These are phyloP conservation scores for Chlamydomonas sphaeroides DNA, from an alignment of 139 green algal genomes.

Conservation along the genomic window DNA sequence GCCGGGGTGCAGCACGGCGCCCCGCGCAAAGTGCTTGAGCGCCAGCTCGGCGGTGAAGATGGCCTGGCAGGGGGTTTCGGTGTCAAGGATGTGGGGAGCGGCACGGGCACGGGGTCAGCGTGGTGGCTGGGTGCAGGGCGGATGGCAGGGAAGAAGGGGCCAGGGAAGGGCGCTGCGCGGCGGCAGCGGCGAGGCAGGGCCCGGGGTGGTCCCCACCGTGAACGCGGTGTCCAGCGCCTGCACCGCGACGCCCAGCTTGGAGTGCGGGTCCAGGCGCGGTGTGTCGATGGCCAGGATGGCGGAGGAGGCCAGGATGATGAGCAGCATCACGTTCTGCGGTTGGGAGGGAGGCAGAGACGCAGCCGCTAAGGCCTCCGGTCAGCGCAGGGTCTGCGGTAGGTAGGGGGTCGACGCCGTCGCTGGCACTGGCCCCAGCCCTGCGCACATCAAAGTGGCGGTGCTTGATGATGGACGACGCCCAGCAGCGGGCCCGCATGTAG, in stretches of 20 bases:
- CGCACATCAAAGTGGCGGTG: constrained; percentile 21
- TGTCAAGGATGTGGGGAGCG: not conserved
- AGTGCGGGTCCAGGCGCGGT: constrained; percentile 37
- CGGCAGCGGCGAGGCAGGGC: not conserved
- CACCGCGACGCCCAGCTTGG: constrained; percentile 21
- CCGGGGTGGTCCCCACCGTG: not conserved
- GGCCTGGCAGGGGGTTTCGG: not conserved
- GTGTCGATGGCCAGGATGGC: constrained; percentile 62
- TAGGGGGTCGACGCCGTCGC: too few species aligned
- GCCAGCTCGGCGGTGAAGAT: constrained; percentile 53
- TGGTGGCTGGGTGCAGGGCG: too few species aligned
- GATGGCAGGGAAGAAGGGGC: not conserved
- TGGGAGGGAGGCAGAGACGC: not conserved
- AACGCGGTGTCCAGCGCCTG: constrained; percentile 60
- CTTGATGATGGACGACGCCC: not conserved
- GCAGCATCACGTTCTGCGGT: constrained; percentile 44
- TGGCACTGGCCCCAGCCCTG: too few species aligned
- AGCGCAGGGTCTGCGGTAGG: too few species aligned
- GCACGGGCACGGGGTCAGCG: too few species aligned
- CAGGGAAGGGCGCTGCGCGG: not conserved
- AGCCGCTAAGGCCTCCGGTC: too few species aligned
- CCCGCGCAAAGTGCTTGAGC: constrained; percentile 60
- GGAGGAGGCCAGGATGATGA: constrained; percentile 56
- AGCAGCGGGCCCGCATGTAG: not conserved
- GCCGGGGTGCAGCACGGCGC: constrained; percentile 6